Evolutionary conservation across 768 basidiomycete species (phyloP), one percentile per base, ranked within the genome.

Genomic region (Auricularia heimuer): DNA sequence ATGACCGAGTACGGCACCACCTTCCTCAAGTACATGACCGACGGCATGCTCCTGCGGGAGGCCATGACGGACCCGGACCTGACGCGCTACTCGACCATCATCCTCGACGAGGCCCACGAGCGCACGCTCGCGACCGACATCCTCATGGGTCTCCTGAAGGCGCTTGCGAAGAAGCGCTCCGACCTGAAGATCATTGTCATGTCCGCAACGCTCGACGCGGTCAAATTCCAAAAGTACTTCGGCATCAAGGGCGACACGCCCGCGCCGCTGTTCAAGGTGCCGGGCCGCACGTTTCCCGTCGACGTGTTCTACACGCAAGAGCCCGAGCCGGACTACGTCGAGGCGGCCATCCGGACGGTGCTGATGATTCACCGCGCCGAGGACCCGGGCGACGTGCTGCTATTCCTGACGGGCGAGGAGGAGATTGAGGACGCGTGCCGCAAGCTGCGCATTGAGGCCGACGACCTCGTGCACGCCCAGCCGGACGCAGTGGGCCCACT

Each of bases 21-120:
- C 0, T 97, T 99, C 77, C 81, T 99, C 68, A 98, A 97, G 74
- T 98, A 99, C 79, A 97, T 98, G 95, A 99, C 97, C 16, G 97
- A 99, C 70, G 97, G 96, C 83, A 97, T 98, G 94, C 86, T 93
- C 64, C 84, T 96, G n/a, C 87, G 94, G 21, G 94, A 97, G 78
- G 94, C 94, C 3, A 99, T 98, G 95, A 92, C 95, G 76, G 96
- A 98, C 75, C 90, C 92, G 8, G 82, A 85, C 21, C 83, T 98
- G 45, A 80, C 82, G 34, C 86, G 94, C 3, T 99, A 99, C 75
- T 96, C 93, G 21, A 98, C 96, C 24, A 94, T 99, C 76, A 98
- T 99, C 71, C 85, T 98, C 65, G 97, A 99, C 74, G 97, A 99
- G 78, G 97, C 94, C 4, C 97, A 99, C 79, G 97, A 99, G 78